phyloP scores from a whole-genome alignment of 768 basidiomycete genomes.

The Cyathus striatus region DNA sequence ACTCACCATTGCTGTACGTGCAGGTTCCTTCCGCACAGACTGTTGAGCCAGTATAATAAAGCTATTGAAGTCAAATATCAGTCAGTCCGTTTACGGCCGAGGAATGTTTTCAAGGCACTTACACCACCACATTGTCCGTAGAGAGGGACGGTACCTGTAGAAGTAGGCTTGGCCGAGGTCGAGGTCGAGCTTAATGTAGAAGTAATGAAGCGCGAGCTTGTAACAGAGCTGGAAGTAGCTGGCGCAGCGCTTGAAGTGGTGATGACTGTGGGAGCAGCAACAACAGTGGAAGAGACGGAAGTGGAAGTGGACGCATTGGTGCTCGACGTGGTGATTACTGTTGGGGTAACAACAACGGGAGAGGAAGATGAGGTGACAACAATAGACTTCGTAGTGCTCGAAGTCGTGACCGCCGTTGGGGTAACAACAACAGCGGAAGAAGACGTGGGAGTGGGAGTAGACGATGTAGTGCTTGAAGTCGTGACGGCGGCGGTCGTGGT shows the following conservation, averaged over 20 bases:
- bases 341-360: background rate
- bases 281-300: background rate
- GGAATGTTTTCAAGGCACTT: conserved; percentile 2
- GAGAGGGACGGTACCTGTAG: conserved; percentile 8
- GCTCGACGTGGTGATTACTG: background rate
- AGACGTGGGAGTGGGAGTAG: conserved; percentile 24
- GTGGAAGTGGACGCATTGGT: conserved; percentile 24
- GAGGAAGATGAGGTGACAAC: conserved; percentile 9
- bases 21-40: conserved; percentile 13
- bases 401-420: no score
- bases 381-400: no score
- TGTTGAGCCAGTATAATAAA: conserved; percentile 9
- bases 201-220: no score
- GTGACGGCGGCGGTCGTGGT: background rate
- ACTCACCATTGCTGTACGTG: conserved; percentile 10
- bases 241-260: conserved; percentile 4
- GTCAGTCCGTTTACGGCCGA: background rate
- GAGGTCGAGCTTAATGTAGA: no score
- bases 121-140: conserved; percentile 19
- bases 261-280: background rate
- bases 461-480: conserved; percentile 1
- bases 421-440: conserved; percentile 8
- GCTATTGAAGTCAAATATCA: background rate
- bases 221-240: background rate
- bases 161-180: background rate